These are phyloP conservation scores for Tylopilus subfusipes DNA, from an alignment of 768 basidiomycete genomes.

Conservation along the genomic window DNA sequence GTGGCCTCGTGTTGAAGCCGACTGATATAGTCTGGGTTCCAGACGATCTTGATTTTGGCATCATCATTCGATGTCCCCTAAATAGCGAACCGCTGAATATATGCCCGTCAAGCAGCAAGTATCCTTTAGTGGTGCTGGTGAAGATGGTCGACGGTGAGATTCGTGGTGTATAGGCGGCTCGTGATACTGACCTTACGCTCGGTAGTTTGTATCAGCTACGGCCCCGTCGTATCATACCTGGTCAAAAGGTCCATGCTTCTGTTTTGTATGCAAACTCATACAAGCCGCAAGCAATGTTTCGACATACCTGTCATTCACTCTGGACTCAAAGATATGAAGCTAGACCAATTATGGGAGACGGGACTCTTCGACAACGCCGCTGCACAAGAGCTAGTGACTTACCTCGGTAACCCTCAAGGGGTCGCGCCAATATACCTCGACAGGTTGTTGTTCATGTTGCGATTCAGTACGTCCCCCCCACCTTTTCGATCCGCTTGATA, in stretches of 20 bases:
- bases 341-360: conserved; percentile 18
- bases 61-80: conserved; percentile 16
- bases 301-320: conserved; percentile 13
- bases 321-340: neutral
- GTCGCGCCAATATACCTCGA: conserved; percentile 5
- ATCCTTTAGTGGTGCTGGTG: conserved; percentile 15
- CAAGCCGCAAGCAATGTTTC: conserved; percentile 18
- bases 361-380: conserved; percentile 19
- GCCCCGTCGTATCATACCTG: conserved; percentile 26
- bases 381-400: conserved; percentile 7
- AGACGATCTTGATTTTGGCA: conserved; percentile 24
- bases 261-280: too few species aligned
- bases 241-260: conserved; percentile 24
- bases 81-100: too few species aligned
- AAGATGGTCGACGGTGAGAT: conserved; percentile 17
- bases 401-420: conserved; percentile 8
- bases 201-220: conserved; percentile 13
- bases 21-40: conserved; percentile 27
- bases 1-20: too few species aligned
- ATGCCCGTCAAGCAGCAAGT: conserved; percentile 25
- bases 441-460: too few species aligned
- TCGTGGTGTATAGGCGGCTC: neutral
- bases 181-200: neutral
- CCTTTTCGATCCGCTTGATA: too few species aligned
- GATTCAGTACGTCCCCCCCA: conserved; percentile 17